Conservation (phyloP, 1,139 yeast species). For the Hanseniaspora sp. region DNA sequence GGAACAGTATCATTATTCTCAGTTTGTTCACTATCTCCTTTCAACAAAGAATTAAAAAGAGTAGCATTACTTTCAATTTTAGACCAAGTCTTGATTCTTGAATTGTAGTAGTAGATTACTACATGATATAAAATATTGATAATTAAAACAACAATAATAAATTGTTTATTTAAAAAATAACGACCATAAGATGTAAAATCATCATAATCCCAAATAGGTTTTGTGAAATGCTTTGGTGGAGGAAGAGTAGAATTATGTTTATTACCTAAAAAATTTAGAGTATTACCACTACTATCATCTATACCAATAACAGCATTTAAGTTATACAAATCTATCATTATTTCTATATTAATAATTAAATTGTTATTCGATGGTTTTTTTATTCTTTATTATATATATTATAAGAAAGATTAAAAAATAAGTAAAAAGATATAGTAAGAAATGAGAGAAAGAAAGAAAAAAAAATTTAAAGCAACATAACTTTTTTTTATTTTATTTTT, state of each 20-base stretch:
- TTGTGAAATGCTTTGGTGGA: background rate
- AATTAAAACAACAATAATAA: slow-evolving; percentile 19
- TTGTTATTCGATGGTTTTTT: background rate
- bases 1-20: slow-evolving; percentile 16
- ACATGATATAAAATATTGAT: slow-evolving; percentile 16
- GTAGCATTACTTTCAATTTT: slow-evolving; percentile 16
- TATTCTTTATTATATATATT: too few relatives aligned
- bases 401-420: too few relatives aligned
- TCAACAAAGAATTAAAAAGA: slow-evolving; percentile 16
- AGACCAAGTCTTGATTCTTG: slow-evolving; percentile 15
- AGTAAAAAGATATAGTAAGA: too few relatives aligned
- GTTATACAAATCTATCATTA: slow-evolving; percentile 7
- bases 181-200: slow-evolving; percentile 30
- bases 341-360: background rate
- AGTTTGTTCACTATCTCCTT: slow-evolving; percentile 9
- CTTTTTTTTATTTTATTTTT: too few relatives aligned
- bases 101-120: slow-evolving; percentile 18
- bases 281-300: background rate
- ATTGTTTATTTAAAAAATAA: slow-evolving; percentile 20
- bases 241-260: background rate
- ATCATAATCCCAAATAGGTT: slow-evolving; percentile 32
- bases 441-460: too few relatives aligned
- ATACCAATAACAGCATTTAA: background rate
- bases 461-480: too few relatives aligned
- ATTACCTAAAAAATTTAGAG: background rate